Evolutionary conservation across 306 rosid genomes (phyloP), one percentile per base, ranked within the genome.

Genomic region (Luffa acutangula): DNA sequence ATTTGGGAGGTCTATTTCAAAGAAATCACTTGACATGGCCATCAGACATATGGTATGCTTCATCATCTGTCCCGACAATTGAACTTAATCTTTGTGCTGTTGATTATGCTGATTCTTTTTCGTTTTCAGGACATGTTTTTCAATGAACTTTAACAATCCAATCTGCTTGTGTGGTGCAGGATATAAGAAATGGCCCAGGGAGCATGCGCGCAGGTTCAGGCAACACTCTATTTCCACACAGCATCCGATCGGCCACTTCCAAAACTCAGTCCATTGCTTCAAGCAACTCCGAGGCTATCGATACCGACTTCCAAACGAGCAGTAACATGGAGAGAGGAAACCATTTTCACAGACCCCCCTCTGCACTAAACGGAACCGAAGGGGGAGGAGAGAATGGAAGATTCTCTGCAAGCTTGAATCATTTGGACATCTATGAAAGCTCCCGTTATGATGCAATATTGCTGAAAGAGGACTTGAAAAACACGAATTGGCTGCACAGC

Each of bases 11-110:
- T 88, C 54, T 58, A 95, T 95, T 89, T 95, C 99, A 21, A 95
- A 93, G 89, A 95, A 90, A 85, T 95, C 99, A 43, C 89, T 95
- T 69, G 99, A 95, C 82, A 89, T 95, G 97, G 99, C 99, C 60
- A 93, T 93, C 80, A 89, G 92, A 80, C 97, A 93, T 85, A 95
- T 93, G 99, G 99, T 95, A 84, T 52, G 92, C 78, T 78, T 52
- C 46, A 78, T 34, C 77, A 82, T 43, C 14, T 58, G 11, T 21
- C 31, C 13, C 14, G 33, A 7, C 25, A 36, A 58, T 58, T 25
- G 12, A 21, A 60, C 66, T 60, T 9, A 64, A 64, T 64, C 78
- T 33, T 33, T 2, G n/a, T 46, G 42, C 77, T 48, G 59, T 14
- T 71, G 57, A 25, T 48, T 11, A 48, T 46, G 3, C 3, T 14